Evolutionary conservation across 371 early-diverging fungal species (phyloP), one percentile per base, ranked within the genome.

Genomic region (Apophysomyces trapeziformis): DNA sequence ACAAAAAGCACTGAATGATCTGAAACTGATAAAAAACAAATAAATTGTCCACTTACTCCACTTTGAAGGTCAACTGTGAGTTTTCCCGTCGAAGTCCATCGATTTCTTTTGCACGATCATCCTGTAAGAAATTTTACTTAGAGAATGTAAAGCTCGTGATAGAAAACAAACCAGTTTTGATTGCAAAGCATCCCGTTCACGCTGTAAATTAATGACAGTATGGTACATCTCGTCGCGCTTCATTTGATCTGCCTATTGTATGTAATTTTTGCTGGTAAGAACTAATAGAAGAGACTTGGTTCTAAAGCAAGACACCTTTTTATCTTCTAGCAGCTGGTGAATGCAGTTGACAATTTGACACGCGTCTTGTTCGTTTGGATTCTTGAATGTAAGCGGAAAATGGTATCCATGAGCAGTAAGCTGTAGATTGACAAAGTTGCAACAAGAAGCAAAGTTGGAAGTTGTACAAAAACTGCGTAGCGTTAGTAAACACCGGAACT

Each of bases 401-500:
- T 76, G 75, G 64, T 79, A 82, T 60, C 77, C 74, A 38, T 79
- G 67, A 9, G 73, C 72, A 14, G 83, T 79, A 7, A 82, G 63
- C 13, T 74, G 61, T 7, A 76, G 41, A 54, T 82, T 82, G 35
- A 82, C 58, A 39, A 79, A 76, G 58, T 82, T 79, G 9, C 73
- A 50, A 37, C 66, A 60, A n/a, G 72, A 61, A 21, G 65, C 37
- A 18, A 72, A 43, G 32, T 65, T 72, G 63, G 68, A 58, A 13
- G 68, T 46, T 39, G 59, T 50, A 38, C 68, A 68, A 32, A 68
- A 63, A 11, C 68, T 67, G 21, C 7, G 54, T 21, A n/a, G 9
- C 7, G 21, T 18, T 46, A 41, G n/a, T 26, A 37, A 56, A 39
- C 14, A 37, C 1, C 5, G 43, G 12, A 13, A 26, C n/a, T 47